These are phyloP conservation scores for Globisporangium alternatum DNA, from an alignment of 352 stramenopile species.

Conservation along the genomic window DNA sequence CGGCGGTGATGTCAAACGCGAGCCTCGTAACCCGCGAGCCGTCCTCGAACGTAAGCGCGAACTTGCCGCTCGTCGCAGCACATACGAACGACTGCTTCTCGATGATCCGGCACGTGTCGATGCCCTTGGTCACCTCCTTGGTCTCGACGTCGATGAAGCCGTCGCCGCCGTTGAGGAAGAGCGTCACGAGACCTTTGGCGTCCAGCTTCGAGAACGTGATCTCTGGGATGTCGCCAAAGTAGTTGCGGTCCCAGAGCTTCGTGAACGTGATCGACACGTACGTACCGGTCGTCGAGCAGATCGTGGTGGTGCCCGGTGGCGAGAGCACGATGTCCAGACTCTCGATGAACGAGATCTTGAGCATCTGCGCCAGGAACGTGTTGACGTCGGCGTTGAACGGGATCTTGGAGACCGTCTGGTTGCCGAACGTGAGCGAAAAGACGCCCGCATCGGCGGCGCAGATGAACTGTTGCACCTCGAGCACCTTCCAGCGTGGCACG, in stretches of 20 bases:
- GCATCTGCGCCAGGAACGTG: constrained; percentile 43
- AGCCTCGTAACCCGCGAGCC: constrained; percentile 39
- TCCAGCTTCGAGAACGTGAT: constrained; percentile 59
- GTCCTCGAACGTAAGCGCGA: constrained; percentile 68
- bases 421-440: constrained; percentile 59
- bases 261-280: constrained; percentile 60
- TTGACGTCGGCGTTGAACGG: constrained; percentile 57
- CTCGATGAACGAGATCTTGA: constrained; percentile 43
- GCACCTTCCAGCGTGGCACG: constrained; percentile 44
- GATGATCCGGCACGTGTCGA: constrained; percentile 63
- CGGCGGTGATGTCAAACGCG: constrained; percentile 38
- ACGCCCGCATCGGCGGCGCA: constrained; percentile 58
- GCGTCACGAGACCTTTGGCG: constrained; percentile 38
- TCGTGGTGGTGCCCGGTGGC: constrained; percentile 23
- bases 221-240: constrained; percentile 56
- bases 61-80: constrained; percentile 59
- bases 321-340: constrained; percentile 46
- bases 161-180: constrained; percentile 41
- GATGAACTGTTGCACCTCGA: constrained; percentile 80
- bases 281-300: constrained; percentile 56
- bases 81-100: constrained; percentile 66
- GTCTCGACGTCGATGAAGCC: constrained; percentile 64
- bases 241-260: constrained; percentile 46
- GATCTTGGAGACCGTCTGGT: constrained; percentile 51
- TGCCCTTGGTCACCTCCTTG: constrained; percentile 67